Evolutionary conservation across 352 stramenopile species (phyloP).

Genomic region (Pilasporangium apinafurcum): DNA sequence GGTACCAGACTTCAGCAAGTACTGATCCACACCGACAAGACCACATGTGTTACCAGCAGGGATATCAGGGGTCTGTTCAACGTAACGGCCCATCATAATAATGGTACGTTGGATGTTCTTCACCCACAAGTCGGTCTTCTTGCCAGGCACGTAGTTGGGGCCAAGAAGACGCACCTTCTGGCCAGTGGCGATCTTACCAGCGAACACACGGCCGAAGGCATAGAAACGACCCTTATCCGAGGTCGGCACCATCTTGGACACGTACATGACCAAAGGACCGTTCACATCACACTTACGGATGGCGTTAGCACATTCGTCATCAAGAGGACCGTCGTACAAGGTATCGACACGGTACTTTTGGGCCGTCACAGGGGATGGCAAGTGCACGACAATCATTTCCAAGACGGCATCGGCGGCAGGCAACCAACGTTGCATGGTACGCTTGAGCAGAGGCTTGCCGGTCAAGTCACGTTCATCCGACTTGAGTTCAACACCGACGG

Average conservation of each 20-base stretch:
- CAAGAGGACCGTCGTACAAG: constrained; percentile 97
- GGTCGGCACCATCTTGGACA: constrained; percentile 99
- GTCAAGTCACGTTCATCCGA: constrained; percentile 94
- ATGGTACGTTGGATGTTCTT: constrained; percentile 99
- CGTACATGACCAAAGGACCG: constrained; percentile 99
- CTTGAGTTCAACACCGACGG: constrained; percentile 97
- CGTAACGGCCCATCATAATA: constrained; percentile 99
- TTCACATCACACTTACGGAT: constrained; percentile 99
- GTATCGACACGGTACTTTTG: constrained; percentile 98
- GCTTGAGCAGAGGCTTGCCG: constrained; percentile 98
- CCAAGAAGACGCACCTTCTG: constrained; percentile 99
- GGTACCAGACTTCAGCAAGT: constrained; percentile 99
- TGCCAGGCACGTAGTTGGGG: constrained; percentile 99
- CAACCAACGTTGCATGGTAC: constrained; percentile 99
- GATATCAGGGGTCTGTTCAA: constrained; percentile 97
- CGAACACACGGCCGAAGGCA: constrained; percentile 99
- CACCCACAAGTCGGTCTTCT: constrained; percentile 99
- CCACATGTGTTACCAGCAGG: constrained; percentile 99
- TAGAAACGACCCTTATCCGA: constrained; percentile 99
- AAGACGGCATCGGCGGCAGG: constrained; percentile 97
- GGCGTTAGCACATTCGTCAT: constrained; percentile 96
- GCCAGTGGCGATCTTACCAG: constrained; percentile 97
- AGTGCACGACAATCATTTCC: constrained; percentile 99
- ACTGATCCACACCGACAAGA: constrained; percentile 99
- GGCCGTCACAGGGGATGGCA: constrained; percentile 95